Percentiles rank a stretch among this genome's conserved stretches.
phyloP scores from a whole-genome alignment of 192 early-diverging fungal species.

The Geranomyces variabilis region DNA sequence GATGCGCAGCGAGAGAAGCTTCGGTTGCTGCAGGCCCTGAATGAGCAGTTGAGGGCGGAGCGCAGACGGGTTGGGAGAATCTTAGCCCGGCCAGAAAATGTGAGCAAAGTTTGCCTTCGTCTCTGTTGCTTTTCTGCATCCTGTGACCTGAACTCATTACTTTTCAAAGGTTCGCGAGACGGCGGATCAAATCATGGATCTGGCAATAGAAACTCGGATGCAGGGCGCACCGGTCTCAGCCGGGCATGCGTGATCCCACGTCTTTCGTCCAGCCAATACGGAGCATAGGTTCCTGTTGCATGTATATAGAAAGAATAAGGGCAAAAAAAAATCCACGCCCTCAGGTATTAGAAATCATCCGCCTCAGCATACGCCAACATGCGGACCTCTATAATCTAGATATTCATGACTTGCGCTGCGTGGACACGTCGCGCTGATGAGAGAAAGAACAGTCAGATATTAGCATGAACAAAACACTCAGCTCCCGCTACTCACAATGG shows the following conservation, averaged over 20 bases:
- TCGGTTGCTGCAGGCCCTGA: conserved; percentile 23
- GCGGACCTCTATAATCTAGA: not conserved
- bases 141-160: not conserved
- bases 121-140: not conserved
- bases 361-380: no score
- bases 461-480: not conserved
- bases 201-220: not conserved
- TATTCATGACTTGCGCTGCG: not conserved
- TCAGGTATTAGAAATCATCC: no score
- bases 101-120: not conserved
- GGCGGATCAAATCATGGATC: conserved; percentile 16
- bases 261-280: no score
- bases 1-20: conserved; percentile 24
- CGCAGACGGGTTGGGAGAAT: conserved; percentile 13
- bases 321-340: no score
- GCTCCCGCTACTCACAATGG: conserved; percentile 53
- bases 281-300: no score
- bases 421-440: conserved; percentile 20
- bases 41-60: conserved; percentile 27
- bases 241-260: not conserved
- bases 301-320: no score
- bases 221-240: not conserved
- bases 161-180: not conserved
- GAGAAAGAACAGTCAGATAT: not conserved
- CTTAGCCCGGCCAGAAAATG: conserved; percentile 25